Base-by-base conservation (phyloP, 2,329 filamentous ascomycete genomes). In the Ophiostoma pallidulum region DNA sequence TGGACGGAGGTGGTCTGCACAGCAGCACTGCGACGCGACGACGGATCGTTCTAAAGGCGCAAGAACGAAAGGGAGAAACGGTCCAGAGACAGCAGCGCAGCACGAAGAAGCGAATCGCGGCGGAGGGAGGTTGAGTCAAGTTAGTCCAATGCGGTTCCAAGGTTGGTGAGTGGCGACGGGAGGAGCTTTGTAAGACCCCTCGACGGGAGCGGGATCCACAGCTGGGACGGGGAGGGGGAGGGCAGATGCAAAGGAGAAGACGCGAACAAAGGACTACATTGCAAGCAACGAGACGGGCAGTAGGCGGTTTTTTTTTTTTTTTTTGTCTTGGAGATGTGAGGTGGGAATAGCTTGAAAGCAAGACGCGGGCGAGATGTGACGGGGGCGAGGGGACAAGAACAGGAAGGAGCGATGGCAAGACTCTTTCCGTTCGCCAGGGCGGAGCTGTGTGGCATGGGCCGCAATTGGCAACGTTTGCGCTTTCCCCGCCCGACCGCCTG, bases 111-210 rank as follows among this genome's bases (percentile, higher is more conserved):
- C n/a, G n/a, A n/a, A n/a, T n/a, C n/a, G n/a, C n/a, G n/a, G n/a
- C n/a, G n/a, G n/a, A n/a, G n/a, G n/a, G n/a, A n/a, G n/a, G n/a
- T n/a, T n/a, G n/a, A n/a, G n/a, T n/a, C n/a, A 29, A 13, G 41
- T 48, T 45, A 45, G 32, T 32, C 4, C 12, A 42, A 28, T 5
- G 24, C 6, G 24, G 10, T 28, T 10, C 6, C 24, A 6, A 28
- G 5, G 24, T 28, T n/a, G n/a, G n/a, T n/a, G n/a, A n/a, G n/a
- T n/a, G n/a, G n/a, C n/a, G n/a, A n/a, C n/a, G n/a, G 18, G 20
- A 31, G 19, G 13, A 28, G 46, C 46, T 48, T 48, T 44, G 40
- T 48, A 48, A 48, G 40, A 44, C 40, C 28, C 46, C 19, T 31
- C 24, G 8, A 19, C n/a, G 26, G 45, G 45, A 28, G 26, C n/a